Conservation (phyloP, 1,284 basidiomycete genomes). For the Fomitopsis palustris region DNA sequence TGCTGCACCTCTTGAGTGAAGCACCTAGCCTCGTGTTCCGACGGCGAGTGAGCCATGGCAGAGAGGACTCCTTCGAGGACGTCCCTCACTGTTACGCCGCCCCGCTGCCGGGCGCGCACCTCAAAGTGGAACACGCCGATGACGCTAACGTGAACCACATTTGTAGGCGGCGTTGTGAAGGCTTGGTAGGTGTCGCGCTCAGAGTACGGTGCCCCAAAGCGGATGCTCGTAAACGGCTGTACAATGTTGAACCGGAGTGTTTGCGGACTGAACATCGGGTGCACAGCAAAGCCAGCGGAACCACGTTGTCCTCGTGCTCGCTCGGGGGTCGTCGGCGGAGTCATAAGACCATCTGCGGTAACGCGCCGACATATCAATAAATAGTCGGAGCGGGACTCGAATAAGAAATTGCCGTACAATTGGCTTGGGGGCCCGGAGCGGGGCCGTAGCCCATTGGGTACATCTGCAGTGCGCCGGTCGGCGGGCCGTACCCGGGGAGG, state of each 20-base stretch:
- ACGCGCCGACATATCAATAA: neutral
- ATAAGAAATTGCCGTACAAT: constrained; percentile 4
- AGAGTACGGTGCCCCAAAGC: neutral
- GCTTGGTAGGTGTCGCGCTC: neutral
- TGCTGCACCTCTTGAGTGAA: constrained; percentile 1
- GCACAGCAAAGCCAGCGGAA: constrained; percentile 6
- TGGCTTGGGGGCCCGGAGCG: neutral
- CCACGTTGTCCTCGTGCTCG: constrained; percentile 7
- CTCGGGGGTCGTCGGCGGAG: constrained; percentile 22
- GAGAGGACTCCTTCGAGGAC: constrained; percentile 8
- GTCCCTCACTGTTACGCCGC: constrained; percentile 12
- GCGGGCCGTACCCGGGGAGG: neutral
- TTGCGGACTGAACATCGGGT: constrained; percentile 13
- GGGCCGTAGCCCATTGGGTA: constrained; percentile 1
- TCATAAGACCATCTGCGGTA: constrained; percentile 23
- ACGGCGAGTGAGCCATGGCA: constrained; percentile 3
- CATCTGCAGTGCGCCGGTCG: constrained; percentile 5
- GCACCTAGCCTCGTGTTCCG: neutral
- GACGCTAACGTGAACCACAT: constrained; percentile 10
- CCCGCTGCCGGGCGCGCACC: constrained; percentile 2
- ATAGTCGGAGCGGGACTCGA: neutral
- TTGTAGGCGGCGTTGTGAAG: constrained; percentile 11
- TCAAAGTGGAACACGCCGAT: constrained; percentile 10
- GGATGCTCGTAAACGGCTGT: constrained; percentile 1
- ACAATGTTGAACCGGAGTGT: constrained; percentile 11